These are phyloP conservation scores for Pyrenophora tritici-repentis DNA, from an alignment of 2,329 filamentous ascomycete species.

Conservation along the genomic window DNA sequence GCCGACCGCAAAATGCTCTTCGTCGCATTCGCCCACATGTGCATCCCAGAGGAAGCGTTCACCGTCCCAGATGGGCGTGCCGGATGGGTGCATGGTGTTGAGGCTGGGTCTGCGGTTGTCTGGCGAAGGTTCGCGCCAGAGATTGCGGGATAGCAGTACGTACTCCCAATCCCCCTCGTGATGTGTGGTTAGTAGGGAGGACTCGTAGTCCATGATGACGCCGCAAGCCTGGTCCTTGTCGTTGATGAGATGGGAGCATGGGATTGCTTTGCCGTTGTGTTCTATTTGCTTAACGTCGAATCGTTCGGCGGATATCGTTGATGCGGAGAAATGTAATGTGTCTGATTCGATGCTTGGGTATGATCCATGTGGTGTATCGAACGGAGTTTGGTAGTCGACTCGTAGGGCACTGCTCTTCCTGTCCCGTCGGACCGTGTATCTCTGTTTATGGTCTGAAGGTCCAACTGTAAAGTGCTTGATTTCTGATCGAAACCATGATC, in stretches of 20 bases:
- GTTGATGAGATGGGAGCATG: conserved; percentile 34
- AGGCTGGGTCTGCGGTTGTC: conserved; percentile 16
- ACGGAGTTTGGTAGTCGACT: conserved; percentile 34
- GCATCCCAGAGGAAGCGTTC: conserved; percentile 36
- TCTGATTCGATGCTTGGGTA: conserved; percentile 24
- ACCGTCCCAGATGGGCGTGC: conserved; percentile 41
- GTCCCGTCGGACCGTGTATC: conserved; percentile 38
- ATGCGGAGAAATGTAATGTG: conserved; percentile 34
- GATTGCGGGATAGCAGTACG: conserved; percentile 36
- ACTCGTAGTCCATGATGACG: conserved; percentile 39
- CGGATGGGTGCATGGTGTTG: conserved; percentile 36
- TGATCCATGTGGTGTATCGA: conserved; percentile 28
- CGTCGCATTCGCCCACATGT: conserved; percentile 34
- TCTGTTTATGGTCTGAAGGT: conserved; percentile 19
- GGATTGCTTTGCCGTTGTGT: conserved; percentile 25
- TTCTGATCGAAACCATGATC: conserved; percentile 37
- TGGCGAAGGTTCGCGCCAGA: conserved; percentile 24
- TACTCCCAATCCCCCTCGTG: conserved; percentile 34
- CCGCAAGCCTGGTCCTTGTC: conserved; percentile 31
- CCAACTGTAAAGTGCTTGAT: conserved; percentile 35
- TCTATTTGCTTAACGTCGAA: conserved; percentile 36
- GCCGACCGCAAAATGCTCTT: conserved; percentile 22
- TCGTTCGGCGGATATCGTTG: conserved; percentile 30
- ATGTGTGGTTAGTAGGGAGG: conserved; percentile 23
- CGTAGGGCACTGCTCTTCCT: conserved; percentile 29